Conservation (phyloP, 495 filamentous ascomycete genomes). For the Daldinia bambusicola region DNA sequence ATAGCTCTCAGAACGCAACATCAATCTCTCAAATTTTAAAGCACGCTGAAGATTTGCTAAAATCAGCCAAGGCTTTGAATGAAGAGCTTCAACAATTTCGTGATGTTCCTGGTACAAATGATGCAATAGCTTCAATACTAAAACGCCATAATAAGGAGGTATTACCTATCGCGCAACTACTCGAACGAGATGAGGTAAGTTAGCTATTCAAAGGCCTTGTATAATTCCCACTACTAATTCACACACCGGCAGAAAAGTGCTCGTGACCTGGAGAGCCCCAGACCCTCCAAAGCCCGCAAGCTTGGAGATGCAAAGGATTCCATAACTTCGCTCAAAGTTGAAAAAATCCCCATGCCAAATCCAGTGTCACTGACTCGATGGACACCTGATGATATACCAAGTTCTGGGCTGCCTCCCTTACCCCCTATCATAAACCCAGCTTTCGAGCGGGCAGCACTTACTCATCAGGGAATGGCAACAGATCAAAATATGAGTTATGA, state of each 20-base stretch:
- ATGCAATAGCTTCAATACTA: conserved; percentile 35
- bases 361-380: conserved; percentile 52
- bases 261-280: not conserved
- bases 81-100: conserved; percentile 40
- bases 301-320: conserved; percentile 18
- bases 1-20: conserved; percentile 21
- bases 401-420: conserved; percentile 59
- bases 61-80: conserved; percentile 44
- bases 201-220: not conserved
- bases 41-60: conserved; percentile 49
- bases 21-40: conserved; percentile 40
- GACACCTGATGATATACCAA: conserved; percentile 54
- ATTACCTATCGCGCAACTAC: conserved; percentile 27
- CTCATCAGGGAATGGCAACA: conserved; percentile 63
- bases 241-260: conserved; percentile 10
- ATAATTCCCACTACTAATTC: conserved; percentile 7
- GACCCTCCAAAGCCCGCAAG: conserved; percentile 38
- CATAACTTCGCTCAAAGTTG: conserved; percentile 1
- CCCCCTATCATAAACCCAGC: conserved; percentile 66
- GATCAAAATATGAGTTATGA: conserved; percentile 66
- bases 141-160: conserved; percentile 44
- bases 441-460: conserved; percentile 72
- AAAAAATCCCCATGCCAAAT: conserved; percentile 35
- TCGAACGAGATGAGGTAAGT: conserved; percentile 39
- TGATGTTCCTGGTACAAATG: conserved; percentile 19